These are phyloP conservation scores for Cymbomonas tetramitiformis DNA, from an alignment of 139 green algal genomes.

Conservation along the genomic window DNA sequence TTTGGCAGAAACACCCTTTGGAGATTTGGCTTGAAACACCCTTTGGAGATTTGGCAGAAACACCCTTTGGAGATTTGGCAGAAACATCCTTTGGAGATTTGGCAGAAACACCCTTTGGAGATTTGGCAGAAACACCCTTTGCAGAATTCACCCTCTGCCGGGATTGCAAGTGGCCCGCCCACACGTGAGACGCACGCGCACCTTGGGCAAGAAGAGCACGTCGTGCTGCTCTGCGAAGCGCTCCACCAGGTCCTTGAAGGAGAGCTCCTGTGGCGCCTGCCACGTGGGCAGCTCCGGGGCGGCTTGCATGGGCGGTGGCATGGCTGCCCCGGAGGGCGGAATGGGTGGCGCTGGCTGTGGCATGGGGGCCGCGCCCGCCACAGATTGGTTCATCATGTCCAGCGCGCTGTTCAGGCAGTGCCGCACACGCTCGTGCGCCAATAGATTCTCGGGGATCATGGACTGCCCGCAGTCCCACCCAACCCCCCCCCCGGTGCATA, in stretches of 20 bases:
- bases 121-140: no score
- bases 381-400: slow-evolving; percentile 70
- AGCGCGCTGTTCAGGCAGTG: slow-evolving; percentile 57
- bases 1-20: no score
- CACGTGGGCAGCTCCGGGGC: neutral
- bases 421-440: slow-evolving; percentile 54
- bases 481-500: no score
- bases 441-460: slow-evolving; percentile 38
- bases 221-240: slow-evolving; percentile 64
- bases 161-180: no score
- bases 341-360: neutral
- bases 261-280: slow-evolving; percentile 17
- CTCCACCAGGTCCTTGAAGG: slow-evolving; percentile 39
- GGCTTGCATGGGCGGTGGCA: neutral
- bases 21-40: no score
- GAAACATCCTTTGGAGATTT: no score
- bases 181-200: no score
- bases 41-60: no score
- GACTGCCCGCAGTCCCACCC: no score
- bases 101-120: no score
- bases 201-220: slow-evolving; percentile 75
- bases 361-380: slow-evolving; percentile 19
- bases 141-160: no score
- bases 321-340: neutral
- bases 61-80: no score